These are phyloP conservation scores for Bothriochloa decipiens DNA, from an alignment of 176 grass and related monocot genomes.

Conservation along the genomic window DNA sequence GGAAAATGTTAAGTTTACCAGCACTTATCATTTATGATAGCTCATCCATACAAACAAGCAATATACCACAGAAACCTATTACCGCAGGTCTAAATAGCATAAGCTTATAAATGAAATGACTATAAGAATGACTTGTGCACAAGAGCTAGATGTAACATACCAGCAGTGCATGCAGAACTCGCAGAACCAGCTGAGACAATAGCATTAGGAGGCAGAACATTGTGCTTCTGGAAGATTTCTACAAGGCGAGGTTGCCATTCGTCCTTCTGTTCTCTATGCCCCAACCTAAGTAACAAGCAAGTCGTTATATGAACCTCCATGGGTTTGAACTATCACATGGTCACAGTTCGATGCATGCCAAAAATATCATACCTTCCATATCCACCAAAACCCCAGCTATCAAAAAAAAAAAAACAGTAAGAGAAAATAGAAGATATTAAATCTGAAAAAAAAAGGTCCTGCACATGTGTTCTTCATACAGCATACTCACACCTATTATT, in stretches of 20 bases:
- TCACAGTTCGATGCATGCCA: conserved; percentile 1
- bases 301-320: background rate
- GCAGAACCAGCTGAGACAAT: conserved; percentile 81
- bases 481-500: background rate
- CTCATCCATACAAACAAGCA: conserved; percentile 17
- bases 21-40: background rate
- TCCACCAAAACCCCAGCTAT: conserved; percentile 95
- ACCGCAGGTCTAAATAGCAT: background rate
- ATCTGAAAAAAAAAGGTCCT: conserved; percentile 31
- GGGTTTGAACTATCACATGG: background rate
- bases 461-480: conserved; percentile 31
- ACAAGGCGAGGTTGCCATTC: conserved; percentile 91
- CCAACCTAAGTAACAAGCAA: conserved; percentile 68
- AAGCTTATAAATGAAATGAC: conserved; percentile 22
- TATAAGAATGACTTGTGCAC: conserved; percentile 12
- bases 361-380: conserved; percentile 80
- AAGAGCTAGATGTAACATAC: conserved; percentile 47
- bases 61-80: conserved; percentile 16
- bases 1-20: conserved; percentile 2
- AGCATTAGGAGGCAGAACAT: conserved; percentile 85
- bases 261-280: conserved; percentile 97
- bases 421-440: conserved; percentile 31
- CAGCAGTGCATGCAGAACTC: conserved; percentile 90
- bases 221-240: conserved; percentile 85
- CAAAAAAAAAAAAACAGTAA: conserved; percentile 38